Evolutionary conservation across 1,284 basidiomycete genomes (phyloP).

Genomic region (Rhizoctonia solani): DNA sequence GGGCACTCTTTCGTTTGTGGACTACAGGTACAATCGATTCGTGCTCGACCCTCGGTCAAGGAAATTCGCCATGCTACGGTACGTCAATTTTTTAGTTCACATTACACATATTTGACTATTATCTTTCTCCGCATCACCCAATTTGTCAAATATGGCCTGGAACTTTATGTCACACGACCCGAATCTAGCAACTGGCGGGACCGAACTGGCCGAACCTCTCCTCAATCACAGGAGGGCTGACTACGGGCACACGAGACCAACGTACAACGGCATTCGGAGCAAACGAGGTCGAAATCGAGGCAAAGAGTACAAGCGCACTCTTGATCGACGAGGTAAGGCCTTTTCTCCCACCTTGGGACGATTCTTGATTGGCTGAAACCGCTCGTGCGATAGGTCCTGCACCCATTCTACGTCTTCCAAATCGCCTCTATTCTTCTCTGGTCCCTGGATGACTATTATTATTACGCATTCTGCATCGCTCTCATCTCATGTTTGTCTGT

Average conservation of each 20-base stretch:
- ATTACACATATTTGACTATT: too few relatives aligned
- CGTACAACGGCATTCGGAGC: constrained; percentile 77
- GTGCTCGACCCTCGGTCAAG: constrained; percentile 84
- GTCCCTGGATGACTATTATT: constrained; percentile 95
- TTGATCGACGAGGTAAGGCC: constrained; percentile 83
- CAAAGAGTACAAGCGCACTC: constrained; percentile 79
- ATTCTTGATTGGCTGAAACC: constrained; percentile 9
- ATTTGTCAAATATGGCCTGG: too few relatives aligned
- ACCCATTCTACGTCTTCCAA: constrained; percentile 98
- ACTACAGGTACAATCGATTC: constrained; percentile 91
- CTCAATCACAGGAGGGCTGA: constrained; percentile 68
- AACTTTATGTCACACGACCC: too few relatives aligned
- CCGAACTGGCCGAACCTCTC: constrained; percentile 69
- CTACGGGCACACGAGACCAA: constrained; percentile 60
- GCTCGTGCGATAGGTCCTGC: constrained; percentile 65
- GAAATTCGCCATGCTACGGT: constrained; percentile 83
- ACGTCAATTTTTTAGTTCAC: constrained; percentile 40
- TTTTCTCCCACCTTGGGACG: constrained; percentile 38
- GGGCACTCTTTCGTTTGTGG: constrained; percentile 62
- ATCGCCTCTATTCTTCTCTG: constrained; percentile 94
- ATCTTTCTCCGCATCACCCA: too few relatives aligned
- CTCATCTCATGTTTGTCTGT: constrained; percentile 90
- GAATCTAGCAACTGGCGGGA: constrained; percentile 99
- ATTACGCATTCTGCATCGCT: constrained; percentile 97
- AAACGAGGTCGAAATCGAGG: constrained; percentile 91